A percentile compares a stretch with the other conserved stretches of the same genome.
Conservation (phyloP, 2,329 filamentous ascomycete genomes). For the Pseudophaeomoniella oleicola region DNA sequence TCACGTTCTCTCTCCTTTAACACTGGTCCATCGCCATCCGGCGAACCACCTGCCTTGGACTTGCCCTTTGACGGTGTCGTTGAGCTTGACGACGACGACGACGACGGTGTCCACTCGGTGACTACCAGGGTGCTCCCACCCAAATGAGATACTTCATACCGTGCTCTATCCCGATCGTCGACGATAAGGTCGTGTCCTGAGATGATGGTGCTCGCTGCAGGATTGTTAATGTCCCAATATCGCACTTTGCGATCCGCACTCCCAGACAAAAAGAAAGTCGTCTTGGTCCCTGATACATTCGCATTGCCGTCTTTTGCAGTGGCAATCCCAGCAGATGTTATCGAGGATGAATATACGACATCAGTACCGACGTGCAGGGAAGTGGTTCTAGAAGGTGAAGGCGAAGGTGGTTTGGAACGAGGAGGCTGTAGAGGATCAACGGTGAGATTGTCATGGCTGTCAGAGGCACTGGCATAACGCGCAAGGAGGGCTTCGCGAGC, state of each 20-base stretch:
- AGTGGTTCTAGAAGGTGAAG: conserved; percentile 10
- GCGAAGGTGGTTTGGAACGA: conserved; percentile 8
- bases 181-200: conserved; percentile 62
- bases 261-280: conserved; percentile 73
- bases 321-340: conserved; percentile 7
- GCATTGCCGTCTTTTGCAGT: conserved; percentile 14
- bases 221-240: conserved; percentile 77
- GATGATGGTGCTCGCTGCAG: conserved; percentile 66
- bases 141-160: conserved; percentile 52
- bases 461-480: conserved; percentile 49
- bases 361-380: conserved; percentile 62
- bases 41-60: conserved; percentile 4
- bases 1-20: background rate
- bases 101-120: conserved; percentile 43
- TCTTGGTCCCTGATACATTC: conserved; percentile 34
- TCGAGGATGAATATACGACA: conserved; percentile 34
- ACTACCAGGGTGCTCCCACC: conserved; percentile 50
- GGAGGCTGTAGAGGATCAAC: conserved; percentile 7
- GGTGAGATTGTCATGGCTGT: conserved; percentile 27
- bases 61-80: conserved; percentile 5
- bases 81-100: conserved; percentile 17
- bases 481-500: conserved; percentile 73
- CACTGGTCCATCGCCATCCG: background rate
- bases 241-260: conserved; percentile 82
- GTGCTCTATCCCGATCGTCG: conserved; percentile 41